Evolutionary conservation across 306 rosid species (phyloP).

Genomic region (Quercus berberidifolia): DNA sequence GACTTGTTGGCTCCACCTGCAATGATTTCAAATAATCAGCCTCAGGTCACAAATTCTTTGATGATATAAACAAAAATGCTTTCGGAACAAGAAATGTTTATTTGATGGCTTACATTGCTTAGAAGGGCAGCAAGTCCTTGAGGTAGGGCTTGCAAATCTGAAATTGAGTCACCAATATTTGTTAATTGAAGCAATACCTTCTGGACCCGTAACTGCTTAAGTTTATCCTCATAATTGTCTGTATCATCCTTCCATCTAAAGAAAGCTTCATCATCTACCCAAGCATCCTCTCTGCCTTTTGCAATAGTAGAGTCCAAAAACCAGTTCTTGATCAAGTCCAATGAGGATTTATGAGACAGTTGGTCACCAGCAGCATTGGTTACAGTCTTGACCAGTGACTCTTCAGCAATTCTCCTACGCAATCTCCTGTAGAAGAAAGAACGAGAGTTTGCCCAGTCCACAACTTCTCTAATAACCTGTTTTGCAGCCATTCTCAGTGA

Average conservation of each 20-base stretch:
- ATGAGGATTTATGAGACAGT: slow-evolving; percentile 60
- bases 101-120: slow-evolving; percentile 67
- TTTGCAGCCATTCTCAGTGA: slow-evolving; percentile 95
- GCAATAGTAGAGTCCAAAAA: slow-evolving; percentile 56
- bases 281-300: slow-evolving; percentile 49
- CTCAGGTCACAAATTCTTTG: slow-evolving; percentile 6
- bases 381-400: slow-evolving; percentile 62
- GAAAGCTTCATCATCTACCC: slow-evolving; percentile 81
- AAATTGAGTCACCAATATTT: slow-evolving; percentile 58
- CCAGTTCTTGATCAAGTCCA: slow-evolving; percentile 66
- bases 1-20: slow-evolving; percentile 78
- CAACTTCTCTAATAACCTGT: slow-evolving; percentile 81
- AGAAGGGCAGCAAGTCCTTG: slow-evolving; percentile 89
- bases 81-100: background rate
- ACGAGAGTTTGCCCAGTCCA: slow-evolving; percentile 80
- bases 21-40: slow-evolving; percentile 23
- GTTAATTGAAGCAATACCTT: slow-evolving; percentile 74
- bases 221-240: slow-evolving; percentile 59
- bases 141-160: slow-evolving; percentile 87
- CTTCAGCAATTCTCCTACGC: slow-evolving; percentile 77
- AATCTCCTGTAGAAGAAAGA: slow-evolving; percentile 75
- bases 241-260: slow-evolving; percentile 76
- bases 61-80: slow-evolving; percentile 11
- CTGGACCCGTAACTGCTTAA: slow-evolving; percentile 81
- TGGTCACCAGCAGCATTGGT: slow-evolving; percentile 84